These are phyloP conservation scores for Suillus hirtellus DNA, from an alignment of 768 basidiomycete genomes.

Conservation along the genomic window DNA sequence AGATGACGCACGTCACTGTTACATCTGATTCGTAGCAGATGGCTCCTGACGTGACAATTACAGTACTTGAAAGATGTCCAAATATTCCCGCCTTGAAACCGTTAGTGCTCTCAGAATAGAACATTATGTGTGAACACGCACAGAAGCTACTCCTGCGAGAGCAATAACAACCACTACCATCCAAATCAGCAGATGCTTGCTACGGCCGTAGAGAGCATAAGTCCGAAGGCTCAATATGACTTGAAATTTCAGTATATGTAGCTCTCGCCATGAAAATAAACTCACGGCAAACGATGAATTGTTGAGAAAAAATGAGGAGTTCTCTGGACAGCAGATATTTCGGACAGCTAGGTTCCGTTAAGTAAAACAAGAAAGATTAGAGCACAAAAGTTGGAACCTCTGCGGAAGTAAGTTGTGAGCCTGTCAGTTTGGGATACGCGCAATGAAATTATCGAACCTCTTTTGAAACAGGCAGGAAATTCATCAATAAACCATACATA, in stretches of 20 bases:
- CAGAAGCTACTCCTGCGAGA: conserved; percentile 35
- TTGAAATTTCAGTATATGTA: conserved; percentile 16
- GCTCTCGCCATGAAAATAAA: conserved; percentile 2
- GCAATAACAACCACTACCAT: conserved; percentile 35
- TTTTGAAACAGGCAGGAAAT: conserved; percentile 23
- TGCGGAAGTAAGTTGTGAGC: not conserved
- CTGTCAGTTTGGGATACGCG: not conserved
- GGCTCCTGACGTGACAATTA: not conserved
- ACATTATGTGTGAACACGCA: conserved; percentile 27
- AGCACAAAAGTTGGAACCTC: conserved; percentile 5
- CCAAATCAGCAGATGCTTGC: conserved; percentile 35
- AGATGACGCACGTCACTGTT: not conserved
- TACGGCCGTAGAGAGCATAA: conserved; percentile 50
- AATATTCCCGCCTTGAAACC: not conserved
- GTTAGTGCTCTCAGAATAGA: not conserved
- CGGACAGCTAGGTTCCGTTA: conserved; percentile 36
- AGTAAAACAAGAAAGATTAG: not conserved
- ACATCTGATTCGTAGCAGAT: not conserved
- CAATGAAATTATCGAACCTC: not conserved
- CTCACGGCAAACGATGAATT: conserved; percentile 50
- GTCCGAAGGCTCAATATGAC: conserved; percentile 49
- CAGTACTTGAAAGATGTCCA: not conserved
- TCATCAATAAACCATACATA: conserved; percentile 30
- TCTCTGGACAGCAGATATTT: conserved; percentile 42
- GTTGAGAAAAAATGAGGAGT: conserved; percentile 41